Evolutionary conservation across 768 basidiomycete genomes (phyloP), one percentile per base, ranked within the genome.

Genomic region (Calocera viscosa): DNA sequence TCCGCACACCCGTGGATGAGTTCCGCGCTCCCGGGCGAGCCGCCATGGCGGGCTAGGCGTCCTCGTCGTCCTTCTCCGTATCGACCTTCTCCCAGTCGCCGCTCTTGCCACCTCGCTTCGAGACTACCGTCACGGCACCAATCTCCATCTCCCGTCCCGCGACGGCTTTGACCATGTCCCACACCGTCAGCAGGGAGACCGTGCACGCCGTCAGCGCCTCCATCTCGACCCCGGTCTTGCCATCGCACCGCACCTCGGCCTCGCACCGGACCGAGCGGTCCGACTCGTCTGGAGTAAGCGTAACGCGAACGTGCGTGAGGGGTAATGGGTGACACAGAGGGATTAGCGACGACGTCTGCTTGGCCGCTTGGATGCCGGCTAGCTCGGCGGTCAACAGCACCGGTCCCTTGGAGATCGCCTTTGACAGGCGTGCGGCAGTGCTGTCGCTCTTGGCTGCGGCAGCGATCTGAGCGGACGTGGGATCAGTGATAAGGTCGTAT

Each of bases 91-190:
- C 35, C 35, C 35, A 94, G 75, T 87, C 84, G 14, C 86, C 88
- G 71, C 86, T 87, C 75, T 80, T 80, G 19, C 91, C 92, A 14
- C 91, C 92, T 32, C 81, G 78, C 75, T 94, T 94, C 34, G 17
- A 26, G 3, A 30, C 38, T 8, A 68, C 64, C 17, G n/a, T 28
- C 30, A 68, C 33, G 34, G 17, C 73, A 8, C 83, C 79, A 38
- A 96, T 90, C 67, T 83, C 77, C 90, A 95, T 93, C 67, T 90
- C 88, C 73, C 83, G 82, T n/a, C 91, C 93, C 0, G 89, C 91
- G 1, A 91, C 86, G 2, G 88, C 88, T 77, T 94, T 94, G 33
- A 94, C 81, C 92, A 95, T 94, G 73, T 93, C 91, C 89, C 91
- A 95, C 16, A 94, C 85, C 0, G 90, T 91, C 65, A 94, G 78